Evolutionary conservation across 371 early-diverging fungal genomes (phyloP).

Genomic region (Mortierella sp.): DNA sequence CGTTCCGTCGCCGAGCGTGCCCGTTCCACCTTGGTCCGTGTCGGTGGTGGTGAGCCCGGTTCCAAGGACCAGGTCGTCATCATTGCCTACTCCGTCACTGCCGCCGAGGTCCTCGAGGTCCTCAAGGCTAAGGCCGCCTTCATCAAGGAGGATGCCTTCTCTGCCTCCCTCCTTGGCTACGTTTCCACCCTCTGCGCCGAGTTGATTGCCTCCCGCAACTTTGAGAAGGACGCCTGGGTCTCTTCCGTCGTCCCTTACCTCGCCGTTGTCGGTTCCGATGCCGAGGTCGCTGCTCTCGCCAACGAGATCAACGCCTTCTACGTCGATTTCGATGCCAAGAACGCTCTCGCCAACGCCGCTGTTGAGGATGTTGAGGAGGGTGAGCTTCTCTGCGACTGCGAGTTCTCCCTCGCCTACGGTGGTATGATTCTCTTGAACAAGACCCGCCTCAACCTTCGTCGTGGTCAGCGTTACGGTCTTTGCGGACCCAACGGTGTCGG

Average conservation of each 20-base stretch:
- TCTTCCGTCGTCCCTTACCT: constrained; percentile 67
- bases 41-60: constrained; percentile 65
- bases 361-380: constrained; percentile 79
- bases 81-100: constrained; percentile 43
- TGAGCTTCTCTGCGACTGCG: constrained; percentile 86
- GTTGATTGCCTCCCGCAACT: constrained; percentile 65
- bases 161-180: constrained; percentile 60
- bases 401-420: constrained; percentile 89
- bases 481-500: constrained; percentile 93
- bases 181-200: constrained; percentile 64
- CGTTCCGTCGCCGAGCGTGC: constrained; percentile 74
- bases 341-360: constrained; percentile 63
- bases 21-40: constrained; percentile 67
- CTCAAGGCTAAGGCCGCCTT: constrained; percentile 40
- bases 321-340: constrained; percentile 61
- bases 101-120: constrained; percentile 41
- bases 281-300: constrained; percentile 52
- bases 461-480: constrained; percentile 88
- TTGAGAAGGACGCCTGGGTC: constrained; percentile 64
- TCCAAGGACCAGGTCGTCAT: constrained; percentile 50
- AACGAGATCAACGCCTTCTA: constrained; percentile 57
- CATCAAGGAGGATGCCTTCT: constrained; percentile 62
- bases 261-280: constrained; percentile 64
- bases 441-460: constrained; percentile 81
- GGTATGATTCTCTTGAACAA: constrained; percentile 86